phyloP scores from a whole-genome alignment of 2,329 filamentous ascomycete genomes.

The Trichoderma sp. region DNA sequence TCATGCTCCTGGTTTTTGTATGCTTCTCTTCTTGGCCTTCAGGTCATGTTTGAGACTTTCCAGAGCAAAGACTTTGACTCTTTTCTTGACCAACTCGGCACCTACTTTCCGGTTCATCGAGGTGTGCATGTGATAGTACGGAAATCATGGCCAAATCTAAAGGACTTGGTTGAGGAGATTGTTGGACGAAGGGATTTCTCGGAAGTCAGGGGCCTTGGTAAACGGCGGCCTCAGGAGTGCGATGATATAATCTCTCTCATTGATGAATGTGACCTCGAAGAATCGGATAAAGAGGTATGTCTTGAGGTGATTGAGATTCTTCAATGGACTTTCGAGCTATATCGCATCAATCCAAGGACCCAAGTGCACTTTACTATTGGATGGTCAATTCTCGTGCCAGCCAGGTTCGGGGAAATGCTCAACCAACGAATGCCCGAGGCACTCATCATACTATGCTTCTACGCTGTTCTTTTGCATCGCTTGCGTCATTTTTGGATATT shows the following conservation, averaged over 20 bases:
- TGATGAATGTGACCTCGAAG: neutral
- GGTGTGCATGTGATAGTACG: slow-evolving; percentile 34
- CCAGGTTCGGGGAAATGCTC: slow-evolving; percentile 36
- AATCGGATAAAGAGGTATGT: slow-evolving; percentile 18
- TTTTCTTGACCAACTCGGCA: slow-evolving; percentile 31
- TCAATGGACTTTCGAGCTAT: slow-evolving; percentile 21
- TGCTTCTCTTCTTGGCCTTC: slow-evolving; percentile 37
- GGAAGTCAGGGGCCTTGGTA: neutral
- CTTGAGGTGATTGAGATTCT: slow-evolving; percentile 18
- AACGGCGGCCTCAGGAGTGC: neutral
- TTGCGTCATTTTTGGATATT: slow-evolving; percentile 35
- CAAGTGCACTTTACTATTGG: slow-evolving; percentile 20
- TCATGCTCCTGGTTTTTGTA: slow-evolving; percentile 36
- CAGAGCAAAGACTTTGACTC: slow-evolving; percentile 30
- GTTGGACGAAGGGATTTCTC: neutral
- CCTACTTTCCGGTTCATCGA: slow-evolving; percentile 34
- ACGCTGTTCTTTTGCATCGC: slow-evolving; percentile 41
- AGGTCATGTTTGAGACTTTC: slow-evolving; percentile 42
- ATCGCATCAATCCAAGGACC: neutral
- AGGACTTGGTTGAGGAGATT: neutral
- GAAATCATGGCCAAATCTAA: slow-evolving; percentile 26
- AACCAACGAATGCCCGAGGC: slow-evolving; percentile 38
- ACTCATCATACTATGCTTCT: slow-evolving; percentile 39
- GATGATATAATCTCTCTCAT: neutral
- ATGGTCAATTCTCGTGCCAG: slow-evolving; percentile 22